Evolutionary conservation across 2,329 filamentous ascomycete species (phyloP), one percentile per base, ranked within the genome.

Genomic region (Cytospora schulzeri): DNA sequence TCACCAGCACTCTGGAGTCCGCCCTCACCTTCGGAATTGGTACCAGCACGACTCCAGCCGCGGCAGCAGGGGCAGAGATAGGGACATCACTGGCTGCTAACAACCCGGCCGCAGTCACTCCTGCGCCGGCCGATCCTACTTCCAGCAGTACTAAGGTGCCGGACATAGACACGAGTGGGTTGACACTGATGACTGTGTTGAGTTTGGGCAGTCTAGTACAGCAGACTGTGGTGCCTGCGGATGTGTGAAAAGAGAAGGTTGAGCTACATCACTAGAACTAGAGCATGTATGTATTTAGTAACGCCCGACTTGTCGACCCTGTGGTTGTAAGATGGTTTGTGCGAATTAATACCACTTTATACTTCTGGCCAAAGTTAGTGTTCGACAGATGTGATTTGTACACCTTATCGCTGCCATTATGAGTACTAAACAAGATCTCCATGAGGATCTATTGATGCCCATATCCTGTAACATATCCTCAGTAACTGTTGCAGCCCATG

Each of bases 151-250:
- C 62, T 8, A 65, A 64, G 6, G 62, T 69, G 53, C 68, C 73
- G 4, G 70, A 68, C 2, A 76, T 81, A 63, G 73, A 81, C 66
- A 65, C 81, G 11, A 77, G 74, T 35, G 78, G 77, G 11, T 63
- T 82, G 64, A 75, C 72, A 8, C 72, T 83, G 56, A 78, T 73
- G 68, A 83, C 77, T 63, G 71, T 75, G 54, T 71, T 83, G 51
- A 74, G 79, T 57, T 71, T 84, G 14, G 81, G 81, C 33, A 81
- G 78, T 62, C 70, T 83, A 57, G 69, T 69, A 28, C 62, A 69
- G 66, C 69, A 70, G 67, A 74, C 73, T 8, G 50, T 50, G 9
- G 31, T 57, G 24, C 55, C 60, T n/a, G 26, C 62, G 12, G 4
- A 24, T 11, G 53, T 65, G 55, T 60, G 55, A 5, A 38, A 4